Conservation (phyloP, 2,329 filamentous ascomycete species). For the Ceratocystis eucalypticola region DNA sequence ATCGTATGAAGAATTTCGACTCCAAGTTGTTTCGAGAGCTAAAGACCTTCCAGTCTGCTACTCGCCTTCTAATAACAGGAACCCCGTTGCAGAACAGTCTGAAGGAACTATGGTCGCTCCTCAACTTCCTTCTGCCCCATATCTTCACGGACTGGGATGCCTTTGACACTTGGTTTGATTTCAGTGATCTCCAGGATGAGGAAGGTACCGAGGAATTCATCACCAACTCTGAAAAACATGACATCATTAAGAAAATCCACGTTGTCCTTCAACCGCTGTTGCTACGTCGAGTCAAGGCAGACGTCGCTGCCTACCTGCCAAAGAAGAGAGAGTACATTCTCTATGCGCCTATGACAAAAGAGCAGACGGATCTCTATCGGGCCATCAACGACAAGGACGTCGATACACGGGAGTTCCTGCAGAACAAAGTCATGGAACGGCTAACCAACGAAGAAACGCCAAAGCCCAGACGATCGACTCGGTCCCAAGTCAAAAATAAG, state of each 20-base stretch:
- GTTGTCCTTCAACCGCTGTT: slow-evolving; percentile 85
- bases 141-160: slow-evolving; percentile 89
- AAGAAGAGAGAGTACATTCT: slow-evolving; percentile 95
- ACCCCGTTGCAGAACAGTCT: slow-evolving; percentile 94
- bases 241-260: slow-evolving; percentile 60
- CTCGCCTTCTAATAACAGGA: slow-evolving; percentile 81
- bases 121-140: slow-evolving; percentile 84
- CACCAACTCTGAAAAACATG: slow-evolving; percentile 52
- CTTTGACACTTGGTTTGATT: slow-evolving; percentile 95
- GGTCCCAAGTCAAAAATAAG: slow-evolving; percentile 4
- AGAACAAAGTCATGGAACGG: slow-evolving; percentile 60
- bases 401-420: slow-evolving; percentile 61
- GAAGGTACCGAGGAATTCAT: slow-evolving; percentile 65
- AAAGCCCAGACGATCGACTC: background rate
- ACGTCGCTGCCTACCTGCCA: slow-evolving; percentile 81
- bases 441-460: slow-evolving; percentile 31
- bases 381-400: slow-evolving; percentile 42
- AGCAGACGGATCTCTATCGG: slow-evolving; percentile 82
- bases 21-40: slow-evolving; percentile 82
- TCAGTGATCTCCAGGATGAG: slow-evolving; percentile 79
- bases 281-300: slow-evolving; percentile 76
- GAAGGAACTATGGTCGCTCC: slow-evolving; percentile 82
- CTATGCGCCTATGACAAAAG: slow-evolving; percentile 79
- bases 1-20: slow-evolving; percentile 93
- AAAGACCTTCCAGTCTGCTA: slow-evolving; percentile 77